These are phyloP conservation scores for Lineolata rhizophorae DNA, from an alignment of 495 filamentous ascomycete genomes.

Conservation along the genomic window DNA sequence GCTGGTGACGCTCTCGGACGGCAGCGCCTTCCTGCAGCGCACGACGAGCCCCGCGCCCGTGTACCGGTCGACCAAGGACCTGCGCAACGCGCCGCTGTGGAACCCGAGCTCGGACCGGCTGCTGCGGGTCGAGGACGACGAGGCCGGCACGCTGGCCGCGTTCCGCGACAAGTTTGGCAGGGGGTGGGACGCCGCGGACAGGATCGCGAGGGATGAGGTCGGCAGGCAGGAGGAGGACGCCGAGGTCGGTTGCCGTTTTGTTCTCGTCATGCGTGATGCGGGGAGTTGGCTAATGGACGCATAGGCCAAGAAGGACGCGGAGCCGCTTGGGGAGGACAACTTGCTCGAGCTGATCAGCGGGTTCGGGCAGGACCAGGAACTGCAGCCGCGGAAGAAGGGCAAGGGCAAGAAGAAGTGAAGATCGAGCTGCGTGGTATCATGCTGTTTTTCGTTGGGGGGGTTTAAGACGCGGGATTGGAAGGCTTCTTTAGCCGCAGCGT, in stretches of 20 bases:
- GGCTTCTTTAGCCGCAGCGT: too few relatives aligned
- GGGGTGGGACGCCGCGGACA: slow-evolving; percentile 46
- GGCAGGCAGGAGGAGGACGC: slow-evolving; percentile 3
- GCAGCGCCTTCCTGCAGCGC: slow-evolving; percentile 64
- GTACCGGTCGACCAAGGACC: slow-evolving; percentile 61
- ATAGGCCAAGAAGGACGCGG: background rate
- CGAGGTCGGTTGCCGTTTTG: slow-evolving; percentile 2
- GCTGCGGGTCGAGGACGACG: slow-evolving; percentile 77
- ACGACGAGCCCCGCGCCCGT: slow-evolving; percentile 68
- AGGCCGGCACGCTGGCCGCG: slow-evolving; percentile 71
- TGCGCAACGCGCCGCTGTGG: slow-evolving; percentile 72
- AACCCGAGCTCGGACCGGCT: slow-evolving; percentile 61
- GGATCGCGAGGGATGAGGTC: background rate
- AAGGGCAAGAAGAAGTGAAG: background rate
- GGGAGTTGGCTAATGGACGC: background rate
- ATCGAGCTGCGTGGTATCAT: too few relatives aligned
- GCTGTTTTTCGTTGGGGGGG: too few relatives aligned
- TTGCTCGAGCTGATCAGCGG: slow-evolving; percentile 11
- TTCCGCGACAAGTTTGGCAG: slow-evolving; percentile 72
- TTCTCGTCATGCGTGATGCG: background rate
- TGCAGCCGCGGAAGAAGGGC: background rate
- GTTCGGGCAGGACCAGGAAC: too few relatives aligned
- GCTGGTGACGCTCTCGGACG: slow-evolving; percentile 84
- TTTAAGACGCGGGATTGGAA: too few relatives aligned
- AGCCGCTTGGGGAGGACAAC: slow-evolving; percentile 3